Conservation (phyloP, 257 asterid genomes). For the Mentha longifolia region DNA sequence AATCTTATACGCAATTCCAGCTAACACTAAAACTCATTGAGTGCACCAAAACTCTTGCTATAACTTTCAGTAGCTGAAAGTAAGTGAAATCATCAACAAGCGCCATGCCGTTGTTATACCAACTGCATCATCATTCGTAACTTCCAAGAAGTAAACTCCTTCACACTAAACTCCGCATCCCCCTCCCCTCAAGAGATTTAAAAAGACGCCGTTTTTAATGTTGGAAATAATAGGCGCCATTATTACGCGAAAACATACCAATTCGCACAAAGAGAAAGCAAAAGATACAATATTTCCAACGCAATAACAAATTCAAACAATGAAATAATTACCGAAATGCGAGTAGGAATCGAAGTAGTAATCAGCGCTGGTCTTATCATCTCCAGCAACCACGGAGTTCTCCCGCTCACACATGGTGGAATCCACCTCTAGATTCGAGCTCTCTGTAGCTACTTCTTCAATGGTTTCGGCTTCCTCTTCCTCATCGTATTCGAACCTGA, state of each 20-base stretch:
- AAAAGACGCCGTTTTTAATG: too few species aligned
- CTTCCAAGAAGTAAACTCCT: not conserved
- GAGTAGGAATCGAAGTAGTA: constrained; percentile 97
- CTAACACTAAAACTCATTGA: not conserved
- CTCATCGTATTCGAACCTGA: constrained; percentile 44
- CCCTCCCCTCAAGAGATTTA: too few species aligned
- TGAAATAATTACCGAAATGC: constrained; percentile 67
- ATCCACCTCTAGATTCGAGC: constrained; percentile 71
- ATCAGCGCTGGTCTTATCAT: constrained; percentile 91
- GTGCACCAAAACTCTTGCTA: not conserved
- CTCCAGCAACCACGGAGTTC: constrained; percentile 42
- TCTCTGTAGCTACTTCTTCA: constrained; percentile 60
- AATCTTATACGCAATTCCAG: constrained; percentile 5
- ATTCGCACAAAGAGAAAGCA: not conserved
- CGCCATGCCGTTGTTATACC: not conserved
- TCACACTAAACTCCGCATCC: too few species aligned
- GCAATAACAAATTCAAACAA: not conserved
- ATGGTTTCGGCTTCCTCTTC: constrained; percentile 47
- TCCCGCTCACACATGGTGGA: constrained; percentile 69
- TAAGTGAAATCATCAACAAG: too few species aligned
- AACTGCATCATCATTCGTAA: not conserved
- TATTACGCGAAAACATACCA: not conserved
- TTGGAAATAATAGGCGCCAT: not conserved
- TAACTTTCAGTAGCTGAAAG: not conserved
- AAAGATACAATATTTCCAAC: constrained; percentile 2